Conservation (phyloP, 805 yeast species). For the Yarrowia sp. region DNA sequence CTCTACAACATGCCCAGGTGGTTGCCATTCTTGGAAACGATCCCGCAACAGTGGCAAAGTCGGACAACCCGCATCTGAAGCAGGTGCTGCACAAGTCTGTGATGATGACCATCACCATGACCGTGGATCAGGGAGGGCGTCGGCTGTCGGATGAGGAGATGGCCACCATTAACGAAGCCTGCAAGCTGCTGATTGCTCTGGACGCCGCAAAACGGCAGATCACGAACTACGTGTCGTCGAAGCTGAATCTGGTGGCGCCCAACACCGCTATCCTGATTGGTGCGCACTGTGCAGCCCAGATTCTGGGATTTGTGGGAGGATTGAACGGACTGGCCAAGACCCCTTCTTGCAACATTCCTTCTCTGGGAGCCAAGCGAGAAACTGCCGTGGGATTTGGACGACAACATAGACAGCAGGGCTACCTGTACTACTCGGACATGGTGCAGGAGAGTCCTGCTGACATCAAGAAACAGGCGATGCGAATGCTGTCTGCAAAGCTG, state of each 20-base stretch:
- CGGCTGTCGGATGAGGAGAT: neutral
- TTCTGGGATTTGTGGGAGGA: slow-evolving; percentile 69
- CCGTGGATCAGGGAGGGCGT: slow-evolving; percentile 43
- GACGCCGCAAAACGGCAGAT: slow-evolving; percentile 46
- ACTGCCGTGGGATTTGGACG: slow-evolving; percentile 45
- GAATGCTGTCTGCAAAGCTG: slow-evolving; percentile 77
- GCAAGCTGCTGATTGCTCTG: slow-evolving; percentile 50
- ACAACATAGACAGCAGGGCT: slow-evolving; percentile 59
- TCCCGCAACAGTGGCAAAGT: slow-evolving; percentile 5
- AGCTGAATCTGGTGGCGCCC: slow-evolving; percentile 67
- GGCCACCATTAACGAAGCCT: slow-evolving; percentile 43
- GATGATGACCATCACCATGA: slow-evolving; percentile 68
- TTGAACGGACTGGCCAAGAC: slow-evolving; percentile 59
- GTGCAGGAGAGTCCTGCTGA: slow-evolving; percentile 60
- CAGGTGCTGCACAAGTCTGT: slow-evolving; percentile 56
- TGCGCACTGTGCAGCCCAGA: slow-evolving; percentile 65
- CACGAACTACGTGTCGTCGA: slow-evolving; percentile 53
- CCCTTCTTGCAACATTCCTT: slow-evolving; percentile 81
- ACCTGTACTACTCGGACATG: slow-evolving; percentile 57
- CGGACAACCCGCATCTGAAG: neutral
- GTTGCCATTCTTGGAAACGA: slow-evolving; percentile 51
- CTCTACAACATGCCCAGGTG: slow-evolving; percentile 58
- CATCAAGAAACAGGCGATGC: slow-evolving; percentile 62
- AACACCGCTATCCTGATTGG: slow-evolving; percentile 74
- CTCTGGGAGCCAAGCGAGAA: slow-evolving; percentile 59